Evolutionary conservation across 805 yeast genomes (phyloP).

Genomic region (Ogataea paraovalis): DNA sequence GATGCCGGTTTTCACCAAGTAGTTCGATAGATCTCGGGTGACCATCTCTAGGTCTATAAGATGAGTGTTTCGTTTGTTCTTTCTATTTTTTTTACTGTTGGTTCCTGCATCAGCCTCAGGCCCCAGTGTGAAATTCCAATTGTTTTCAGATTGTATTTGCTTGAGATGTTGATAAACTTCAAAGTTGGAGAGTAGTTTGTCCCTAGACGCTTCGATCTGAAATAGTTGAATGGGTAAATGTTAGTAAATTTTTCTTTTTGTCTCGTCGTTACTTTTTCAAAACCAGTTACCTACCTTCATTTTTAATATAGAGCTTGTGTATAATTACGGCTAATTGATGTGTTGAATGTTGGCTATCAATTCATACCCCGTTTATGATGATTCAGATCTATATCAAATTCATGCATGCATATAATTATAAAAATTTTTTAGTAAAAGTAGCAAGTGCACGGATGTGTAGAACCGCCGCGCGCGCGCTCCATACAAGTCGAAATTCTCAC

Average conservation of each 20-base stretch:
- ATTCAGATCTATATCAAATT: too few relatives aligned
- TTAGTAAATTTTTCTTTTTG: background rate
- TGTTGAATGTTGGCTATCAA: too few relatives aligned
- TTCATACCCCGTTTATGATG: too few relatives aligned
- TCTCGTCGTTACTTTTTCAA: too few relatives aligned
- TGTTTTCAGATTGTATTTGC: constrained; percentile 42
- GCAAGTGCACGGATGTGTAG: too few relatives aligned
- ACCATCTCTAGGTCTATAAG: constrained; percentile 47
- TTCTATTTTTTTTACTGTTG: constrained; percentile 24
- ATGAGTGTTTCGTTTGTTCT: constrained; percentile 26
- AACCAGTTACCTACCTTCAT: background rate
- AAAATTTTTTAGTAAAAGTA: too few relatives aligned
- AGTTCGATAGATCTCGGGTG: constrained; percentile 43
- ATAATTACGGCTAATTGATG: too few relatives aligned
- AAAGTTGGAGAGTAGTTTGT: constrained; percentile 56
- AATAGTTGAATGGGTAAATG: background rate
- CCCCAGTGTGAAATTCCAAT: constrained; percentile 40
- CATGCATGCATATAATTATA: too few relatives aligned
- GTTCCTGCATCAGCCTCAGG: constrained; percentile 6
- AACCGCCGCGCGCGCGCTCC: too few relatives aligned
- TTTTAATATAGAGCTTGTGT: background rate
- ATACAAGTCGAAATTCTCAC: too few relatives aligned
- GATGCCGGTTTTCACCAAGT: constrained; percentile 35
- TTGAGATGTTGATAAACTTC: constrained; percentile 59
- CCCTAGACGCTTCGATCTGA: constrained; percentile 47